phyloP scores from a whole-genome alignment of 139 green algal genomes.

The Coelastrella sp. region DNA sequence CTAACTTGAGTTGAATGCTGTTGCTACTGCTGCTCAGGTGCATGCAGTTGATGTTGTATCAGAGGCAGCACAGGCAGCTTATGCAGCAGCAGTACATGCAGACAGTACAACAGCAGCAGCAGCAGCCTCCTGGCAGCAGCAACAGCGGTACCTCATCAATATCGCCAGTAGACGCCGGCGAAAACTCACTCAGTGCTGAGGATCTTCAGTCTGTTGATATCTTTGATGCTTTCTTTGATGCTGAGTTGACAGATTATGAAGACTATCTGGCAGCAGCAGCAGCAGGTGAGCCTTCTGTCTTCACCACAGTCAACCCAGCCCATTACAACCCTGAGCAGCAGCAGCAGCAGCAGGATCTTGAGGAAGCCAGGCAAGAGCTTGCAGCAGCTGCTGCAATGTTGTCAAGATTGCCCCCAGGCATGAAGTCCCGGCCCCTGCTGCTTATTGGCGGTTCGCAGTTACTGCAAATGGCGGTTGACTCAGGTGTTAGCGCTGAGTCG shows the following conservation, averaged over 20 bases:
- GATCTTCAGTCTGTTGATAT: conserved; percentile 14
- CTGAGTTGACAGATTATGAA: not conserved
- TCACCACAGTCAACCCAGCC: conserved; percentile 9
- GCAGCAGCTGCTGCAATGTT: conserved; percentile 1
- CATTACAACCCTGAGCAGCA: not conserved
- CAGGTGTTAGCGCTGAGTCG: not conserved
- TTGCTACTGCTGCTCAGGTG: no score
- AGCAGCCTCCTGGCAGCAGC: not conserved
- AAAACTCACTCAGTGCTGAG: not conserved
- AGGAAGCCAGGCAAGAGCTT: not conserved
- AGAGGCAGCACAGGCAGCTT: conserved; percentile 22
- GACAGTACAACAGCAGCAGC: conserved; percentile 8
- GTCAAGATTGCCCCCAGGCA: not conserved
- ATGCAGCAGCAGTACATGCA: conserved; percentile 10
- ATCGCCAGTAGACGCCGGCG: conserved; percentile 19
- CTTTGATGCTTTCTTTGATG: conserved; percentile 47
- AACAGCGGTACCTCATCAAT: not conserved
- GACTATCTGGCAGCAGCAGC: conserved; percentile 36
- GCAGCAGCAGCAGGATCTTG: conserved; percentile 22
- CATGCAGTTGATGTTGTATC: conserved; percentile 39
- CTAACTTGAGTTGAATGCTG: no score
- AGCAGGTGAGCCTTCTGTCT: conserved; percentile 1
- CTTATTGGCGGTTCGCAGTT: not conserved
- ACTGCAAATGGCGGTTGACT: not conserved
- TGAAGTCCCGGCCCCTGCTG: not conserved